A percentile compares a stretch with the other conserved stretches of the same genome.
Conservation (phyloP, 1,284 basidiomycete species). For the Fomitopsis betulina region DNA sequence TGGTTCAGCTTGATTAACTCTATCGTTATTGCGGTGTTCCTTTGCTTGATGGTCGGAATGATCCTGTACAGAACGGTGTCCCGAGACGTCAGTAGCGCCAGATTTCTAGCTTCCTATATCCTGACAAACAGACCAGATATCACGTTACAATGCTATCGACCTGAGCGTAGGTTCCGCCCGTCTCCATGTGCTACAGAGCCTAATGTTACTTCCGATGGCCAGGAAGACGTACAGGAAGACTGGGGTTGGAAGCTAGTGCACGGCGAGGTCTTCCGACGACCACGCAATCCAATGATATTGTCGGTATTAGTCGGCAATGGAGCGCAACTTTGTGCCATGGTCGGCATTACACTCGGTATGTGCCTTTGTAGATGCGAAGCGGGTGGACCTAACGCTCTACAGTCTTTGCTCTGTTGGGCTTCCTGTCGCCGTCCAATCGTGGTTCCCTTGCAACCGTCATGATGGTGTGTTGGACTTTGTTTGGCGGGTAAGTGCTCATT, state of each 20-base stretch:
- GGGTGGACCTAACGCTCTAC: not conserved
- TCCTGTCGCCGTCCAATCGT: slow-evolving; percentile 93
- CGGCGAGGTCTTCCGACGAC: slow-evolving; percentile 93
- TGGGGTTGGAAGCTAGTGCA: slow-evolving; percentile 98
- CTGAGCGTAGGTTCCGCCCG: slow-evolving; percentile 55
- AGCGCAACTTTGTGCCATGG: slow-evolving; percentile 87
- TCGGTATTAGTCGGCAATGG: slow-evolving; percentile 90
- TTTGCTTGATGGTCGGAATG: slow-evolving; percentile 92
- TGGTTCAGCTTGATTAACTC: slow-evolving; percentile 96
- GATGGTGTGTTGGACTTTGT: slow-evolving; percentile 94
- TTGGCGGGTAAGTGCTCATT: slow-evolving; percentile 61
- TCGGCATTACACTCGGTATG: slow-evolving; percentile 79
- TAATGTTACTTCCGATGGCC: not conserved
- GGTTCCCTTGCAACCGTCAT: slow-evolving; percentile 95
- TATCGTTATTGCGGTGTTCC: slow-evolving; percentile 85
- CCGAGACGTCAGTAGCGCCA: slow-evolving; percentile 68
- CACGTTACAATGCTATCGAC: slow-evolving; percentile 95
- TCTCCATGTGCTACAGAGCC: slow-evolving; percentile 4
- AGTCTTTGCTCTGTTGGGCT: slow-evolving; percentile 97
- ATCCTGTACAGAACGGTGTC: slow-evolving; percentile 84
- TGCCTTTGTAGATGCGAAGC: not conserved
- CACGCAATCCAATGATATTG: slow-evolving; percentile 74
- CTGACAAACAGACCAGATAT: slow-evolving; percentile 53
- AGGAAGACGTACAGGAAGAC: slow-evolving; percentile 97
- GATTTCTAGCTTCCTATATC: slow-evolving; percentile 15